Evolutionary conservation across 176 grass and related monocot genomes (phyloP), one percentile per base, ranked within the genome.

Genomic region (Saccharum officinarum): DNA sequence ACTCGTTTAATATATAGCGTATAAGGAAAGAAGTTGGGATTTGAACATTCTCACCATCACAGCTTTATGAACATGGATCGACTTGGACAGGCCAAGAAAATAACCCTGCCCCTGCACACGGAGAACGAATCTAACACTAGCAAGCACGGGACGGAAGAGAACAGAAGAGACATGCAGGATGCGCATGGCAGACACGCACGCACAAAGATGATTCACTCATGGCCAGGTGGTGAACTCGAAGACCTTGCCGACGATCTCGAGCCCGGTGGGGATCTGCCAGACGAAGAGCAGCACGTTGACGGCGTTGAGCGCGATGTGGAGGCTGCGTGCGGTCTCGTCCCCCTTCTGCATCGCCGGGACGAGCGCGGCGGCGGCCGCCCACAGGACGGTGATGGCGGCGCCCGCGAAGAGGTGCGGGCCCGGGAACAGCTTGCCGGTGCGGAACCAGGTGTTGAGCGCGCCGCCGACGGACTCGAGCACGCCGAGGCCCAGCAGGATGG

Each of bases 161-260:
- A 38, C 8, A 17, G 64, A 63, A 38, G 12, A 11, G 33, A 69
- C 22, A 65, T 26, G 39, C n/a, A 64, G 37, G 17, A 50, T 50
- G 49, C 49, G 16, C 17, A 54, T 20, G 1, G 18, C 52, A 55
- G 7, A 6, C 34, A 52, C 16, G 17, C 50, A 7, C 50, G 50
- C 50, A 22, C 54, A 7, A 3, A 4, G 34, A 36, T 3, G 12
- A 0, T 18, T 9, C 12, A 47, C n/a, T 91, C 83, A 95, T 22
- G 97, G 97, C 93, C 93, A 98, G 2, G 57, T 89, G n/a, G 97
- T 95, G 90, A 98, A 98, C 87, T 98, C 93, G 76, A 98, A 89
- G 73, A 95, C 97, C 89, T 98, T 98, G 4, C 81, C 77, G 73
- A 95, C 89, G 84, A 98, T 98, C 16, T 98, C 97, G 61, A 98